Evolutionary conservation across 2,329 filamentous ascomycete genomes (phyloP).

Genomic region (Sphaerulina populicola): DNA sequence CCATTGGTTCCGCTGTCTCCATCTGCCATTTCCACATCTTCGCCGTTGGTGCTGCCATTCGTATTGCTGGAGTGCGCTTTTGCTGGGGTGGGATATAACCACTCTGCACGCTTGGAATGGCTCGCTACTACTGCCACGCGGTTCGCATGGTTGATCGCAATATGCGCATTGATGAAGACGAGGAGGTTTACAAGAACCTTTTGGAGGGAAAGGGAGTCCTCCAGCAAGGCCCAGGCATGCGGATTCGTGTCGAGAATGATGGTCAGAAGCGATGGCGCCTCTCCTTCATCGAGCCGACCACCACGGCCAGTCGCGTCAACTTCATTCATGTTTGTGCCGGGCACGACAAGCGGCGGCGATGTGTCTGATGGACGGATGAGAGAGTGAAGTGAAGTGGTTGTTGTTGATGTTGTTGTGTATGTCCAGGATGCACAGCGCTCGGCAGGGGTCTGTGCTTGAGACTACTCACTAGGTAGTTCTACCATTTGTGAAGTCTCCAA

Average conservation of each 20-base stretch:
- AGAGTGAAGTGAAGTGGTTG: neutral
- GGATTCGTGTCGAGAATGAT: constrained; percentile 95
- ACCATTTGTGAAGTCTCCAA: no score
- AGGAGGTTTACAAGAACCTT: constrained; percentile 81
- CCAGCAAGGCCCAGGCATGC: constrained; percentile 78
- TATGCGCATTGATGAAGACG: constrained; percentile 92
- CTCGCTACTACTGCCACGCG: constrained; percentile 86
- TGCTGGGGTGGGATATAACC: constrained; percentile 66
- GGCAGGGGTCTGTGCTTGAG: no score
- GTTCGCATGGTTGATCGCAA: constrained; percentile 88
- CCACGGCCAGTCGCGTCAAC: constrained; percentile 51
- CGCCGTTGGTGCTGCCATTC: constrained; percentile 24
- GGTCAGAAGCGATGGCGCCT: constrained; percentile 71
- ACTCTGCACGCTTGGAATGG: constrained; percentile 75
- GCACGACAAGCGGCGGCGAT: neutral
- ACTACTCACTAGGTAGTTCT: no score
- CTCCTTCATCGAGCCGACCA: constrained; percentile 28
- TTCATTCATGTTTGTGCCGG: constrained; percentile 47
- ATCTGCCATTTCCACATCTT: constrained; percentile 29
- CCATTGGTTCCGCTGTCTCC: constrained; percentile 18
- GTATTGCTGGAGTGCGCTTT: constrained; percentile 16
- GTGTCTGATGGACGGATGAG: neutral
- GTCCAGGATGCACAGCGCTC: no score
- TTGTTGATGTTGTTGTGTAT: neutral
- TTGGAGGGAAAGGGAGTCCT: constrained; percentile 66